Evolutionary conservation across 1,139 yeast species (phyloP).

Genomic region (Lodderomyces theae): DNA sequence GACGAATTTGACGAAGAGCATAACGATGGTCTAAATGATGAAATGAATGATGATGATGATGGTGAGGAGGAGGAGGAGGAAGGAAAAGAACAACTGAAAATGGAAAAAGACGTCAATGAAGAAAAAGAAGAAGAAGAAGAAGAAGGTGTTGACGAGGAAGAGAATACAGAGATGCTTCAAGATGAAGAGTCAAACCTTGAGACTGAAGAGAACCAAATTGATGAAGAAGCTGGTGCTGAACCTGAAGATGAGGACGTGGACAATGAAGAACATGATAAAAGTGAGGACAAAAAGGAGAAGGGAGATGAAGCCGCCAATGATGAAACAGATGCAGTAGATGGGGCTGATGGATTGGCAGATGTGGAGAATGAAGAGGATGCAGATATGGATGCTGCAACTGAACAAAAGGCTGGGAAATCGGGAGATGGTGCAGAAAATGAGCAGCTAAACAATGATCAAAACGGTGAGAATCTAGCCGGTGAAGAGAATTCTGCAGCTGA

Average conservation of each 20-base stretch:
- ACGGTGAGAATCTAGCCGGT: background rate
- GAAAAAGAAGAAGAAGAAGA: constrained; percentile 55
- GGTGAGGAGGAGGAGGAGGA: constrained; percentile 24
- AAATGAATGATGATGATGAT: constrained; percentile 19
- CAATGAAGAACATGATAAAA: constrained; percentile 46
- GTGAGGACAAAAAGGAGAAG: constrained; percentile 55
- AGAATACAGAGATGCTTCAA: constrained; percentile 55
- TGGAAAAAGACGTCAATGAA: constrained; percentile 34
- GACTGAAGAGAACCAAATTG: too few relatives aligned
- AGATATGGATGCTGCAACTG: constrained; percentile 42
- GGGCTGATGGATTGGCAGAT: constrained; percentile 32
- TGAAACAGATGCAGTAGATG: constrained; percentile 24
- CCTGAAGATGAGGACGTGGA: constrained; percentile 64
- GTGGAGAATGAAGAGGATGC: constrained; percentile 47
- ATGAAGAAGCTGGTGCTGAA: constrained; percentile 50
- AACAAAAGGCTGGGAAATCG: constrained; percentile 67
- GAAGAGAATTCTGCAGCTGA: constrained; percentile 61
- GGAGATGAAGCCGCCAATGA: constrained; percentile 18
- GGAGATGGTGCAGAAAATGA: constrained; percentile 79
- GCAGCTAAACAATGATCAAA: constrained; percentile 32
- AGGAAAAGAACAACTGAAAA: constrained; percentile 23
- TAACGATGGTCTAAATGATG: too few relatives aligned
- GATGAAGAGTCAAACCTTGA: too few relatives aligned
- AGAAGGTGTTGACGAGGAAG: constrained; percentile 50
- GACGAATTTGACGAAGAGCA: constrained; percentile 32